phyloP scores from a whole-genome alignment of 1,139 yeast species.

The Geotrichum candidum region DNA sequence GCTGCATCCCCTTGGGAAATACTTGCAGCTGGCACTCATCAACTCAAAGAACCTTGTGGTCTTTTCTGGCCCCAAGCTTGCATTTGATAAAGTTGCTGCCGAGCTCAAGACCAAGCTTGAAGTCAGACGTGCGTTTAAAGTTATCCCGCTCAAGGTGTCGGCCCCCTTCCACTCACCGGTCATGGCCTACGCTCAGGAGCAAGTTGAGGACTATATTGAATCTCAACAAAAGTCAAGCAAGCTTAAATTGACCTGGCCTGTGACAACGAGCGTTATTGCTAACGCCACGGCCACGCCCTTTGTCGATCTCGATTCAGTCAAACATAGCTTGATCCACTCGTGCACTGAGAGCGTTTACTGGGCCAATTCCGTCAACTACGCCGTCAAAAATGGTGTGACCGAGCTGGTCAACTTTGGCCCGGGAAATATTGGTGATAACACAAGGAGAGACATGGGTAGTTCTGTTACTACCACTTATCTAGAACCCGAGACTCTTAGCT shows the following conservation, averaged over 20 bases:
- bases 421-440: constrained; percentile 23
- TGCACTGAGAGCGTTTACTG: constrained; percentile 34
- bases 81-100: constrained; percentile 11
- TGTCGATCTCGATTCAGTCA: constrained; percentile 28
- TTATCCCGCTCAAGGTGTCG: constrained; percentile 41
- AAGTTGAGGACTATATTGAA: constrained; percentile 23
- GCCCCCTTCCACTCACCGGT: constrained; percentile 50
- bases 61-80: constrained; percentile 34
- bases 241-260: constrained; percentile 26
- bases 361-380: constrained; percentile 28
- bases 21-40: constrained; percentile 36
- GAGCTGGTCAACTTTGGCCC: constrained; percentile 30
- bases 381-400: constrained; percentile 17
- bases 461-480: neutral
- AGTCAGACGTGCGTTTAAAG: constrained; percentile 26
- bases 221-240: neutral
- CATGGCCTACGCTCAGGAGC: constrained; percentile 38
- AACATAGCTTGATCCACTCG: constrained; percentile 25
- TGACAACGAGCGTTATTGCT: constrained; percentile 27
- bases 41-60: constrained; percentile 39
- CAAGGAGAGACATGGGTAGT: constrained; percentile 14
- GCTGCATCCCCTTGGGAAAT: constrained; percentile 3
- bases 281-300: constrained; percentile 35
- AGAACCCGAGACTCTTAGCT: constrained; percentile 8
- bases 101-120: constrained; percentile 11